Evolutionary conservation across 2,329 filamentous ascomycete species (phyloP).

Genomic region (Camillea tinctor): DNA sequence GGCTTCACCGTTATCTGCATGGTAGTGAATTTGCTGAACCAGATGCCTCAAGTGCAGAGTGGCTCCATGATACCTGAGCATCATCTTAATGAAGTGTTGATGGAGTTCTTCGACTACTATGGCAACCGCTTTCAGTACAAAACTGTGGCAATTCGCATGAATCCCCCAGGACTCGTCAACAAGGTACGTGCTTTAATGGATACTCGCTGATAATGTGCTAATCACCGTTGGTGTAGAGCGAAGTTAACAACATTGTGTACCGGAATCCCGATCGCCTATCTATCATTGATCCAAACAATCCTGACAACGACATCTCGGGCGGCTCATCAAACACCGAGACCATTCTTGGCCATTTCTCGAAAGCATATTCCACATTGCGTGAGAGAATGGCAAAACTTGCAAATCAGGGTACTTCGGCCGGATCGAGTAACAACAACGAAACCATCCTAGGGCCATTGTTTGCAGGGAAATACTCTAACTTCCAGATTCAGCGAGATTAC

Average conservation of each 20-base stretch:
- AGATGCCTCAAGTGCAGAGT: slow-evolving; percentile 69
- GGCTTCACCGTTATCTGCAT: slow-evolving; percentile 94
- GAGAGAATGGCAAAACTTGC: slow-evolving; percentile 56
- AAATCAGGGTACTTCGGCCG: slow-evolving; percentile 26
- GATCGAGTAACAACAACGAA: slow-evolving; percentile 25
- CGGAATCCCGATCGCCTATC: slow-evolving; percentile 68
- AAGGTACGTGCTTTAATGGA: slow-evolving; percentile 51
- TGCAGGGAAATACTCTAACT: slow-evolving; percentile 75
- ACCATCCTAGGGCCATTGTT: slow-evolving; percentile 73
- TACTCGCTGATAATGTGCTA: slow-evolving; percentile 11
- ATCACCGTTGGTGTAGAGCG: slow-evolving; percentile 34
- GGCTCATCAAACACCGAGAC: slow-evolving; percentile 70
- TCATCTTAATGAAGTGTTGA: slow-evolving; percentile 76
- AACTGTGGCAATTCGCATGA: slow-evolving; percentile 70
- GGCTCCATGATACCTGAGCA: slow-evolving; percentile 57
- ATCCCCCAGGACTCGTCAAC: slow-evolving; percentile 69
- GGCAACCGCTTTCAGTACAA: slow-evolving; percentile 76
- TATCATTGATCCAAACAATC: slow-evolving; percentile 89
- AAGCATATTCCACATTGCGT: slow-evolving; percentile 58
- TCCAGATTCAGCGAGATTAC: slow-evolving; percentile 66
- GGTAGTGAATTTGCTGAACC: slow-evolving; percentile 82
- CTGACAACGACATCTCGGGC: slow-evolving; percentile 84
- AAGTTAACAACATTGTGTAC: slow-evolving; percentile 49
- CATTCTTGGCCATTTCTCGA: slow-evolving; percentile 68
- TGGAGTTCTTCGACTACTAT: slow-evolving; percentile 88